phyloP scores from a whole-genome alignment of 1,284 basidiomycete species.

The Kwoniella shivajii region DNA sequence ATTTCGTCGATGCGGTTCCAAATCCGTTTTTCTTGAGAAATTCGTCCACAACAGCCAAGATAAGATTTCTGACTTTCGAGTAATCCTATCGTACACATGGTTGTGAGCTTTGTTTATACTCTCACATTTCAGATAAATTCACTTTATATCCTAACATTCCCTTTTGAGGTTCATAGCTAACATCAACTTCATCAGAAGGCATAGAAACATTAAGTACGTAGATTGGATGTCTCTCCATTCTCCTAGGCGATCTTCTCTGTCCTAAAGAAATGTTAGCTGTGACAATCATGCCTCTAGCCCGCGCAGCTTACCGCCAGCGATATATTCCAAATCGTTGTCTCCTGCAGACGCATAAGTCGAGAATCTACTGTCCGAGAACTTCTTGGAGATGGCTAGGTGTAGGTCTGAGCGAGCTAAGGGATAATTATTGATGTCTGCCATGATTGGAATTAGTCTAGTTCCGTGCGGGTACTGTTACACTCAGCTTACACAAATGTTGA shows the following conservation, averaged over 20 bases:
- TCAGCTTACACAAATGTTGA: slow-evolving; percentile 74
- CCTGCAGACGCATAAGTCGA: slow-evolving; percentile 20
- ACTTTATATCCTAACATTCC: slow-evolving; percentile 68
- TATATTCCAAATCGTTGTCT: slow-evolving; percentile 9
- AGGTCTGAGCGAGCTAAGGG: slow-evolving; percentile 69
- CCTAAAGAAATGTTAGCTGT: background rate
- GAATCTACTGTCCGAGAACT: slow-evolving; percentile 58
- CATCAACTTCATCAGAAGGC: slow-evolving; percentile 68
- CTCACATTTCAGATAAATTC: slow-evolving; percentile 17
- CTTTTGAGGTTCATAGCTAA: slow-evolving; percentile 76
- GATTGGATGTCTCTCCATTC: slow-evolving; percentile 68
- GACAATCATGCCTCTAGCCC: background rate
- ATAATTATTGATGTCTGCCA: slow-evolving; percentile 77
- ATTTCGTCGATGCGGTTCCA: slow-evolving; percentile 8
- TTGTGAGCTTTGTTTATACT: background rate
- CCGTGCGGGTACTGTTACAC: background rate
- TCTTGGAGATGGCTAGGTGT: slow-evolving; percentile 66
- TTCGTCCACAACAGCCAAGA: slow-evolving; percentile 63
- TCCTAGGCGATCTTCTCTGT: slow-evolving; percentile 67
- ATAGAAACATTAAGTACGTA: slow-evolving; percentile 76
- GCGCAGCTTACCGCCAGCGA: slow-evolving; percentile 1
- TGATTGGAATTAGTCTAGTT: background rate
- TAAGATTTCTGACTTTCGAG: slow-evolving; percentile 59
- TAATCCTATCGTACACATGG: slow-evolving; percentile 57
- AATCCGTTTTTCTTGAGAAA: slow-evolving; percentile 72